Conservation (phyloP, 345 rosid species). For the Heritiera littoralis region DNA sequence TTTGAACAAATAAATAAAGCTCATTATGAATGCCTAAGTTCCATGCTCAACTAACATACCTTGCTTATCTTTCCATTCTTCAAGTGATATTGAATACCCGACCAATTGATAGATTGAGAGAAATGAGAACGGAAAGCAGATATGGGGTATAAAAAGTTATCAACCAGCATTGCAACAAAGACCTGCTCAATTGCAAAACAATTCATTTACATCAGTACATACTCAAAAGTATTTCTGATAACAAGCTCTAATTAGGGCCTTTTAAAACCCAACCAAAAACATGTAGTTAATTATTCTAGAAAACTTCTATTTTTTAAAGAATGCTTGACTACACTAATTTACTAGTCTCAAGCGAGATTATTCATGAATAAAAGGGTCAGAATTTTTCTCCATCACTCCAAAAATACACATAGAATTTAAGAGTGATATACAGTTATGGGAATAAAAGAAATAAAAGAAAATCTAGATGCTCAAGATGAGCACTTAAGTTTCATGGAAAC, state of each 20-base stretch:
- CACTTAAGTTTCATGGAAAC: neutral
- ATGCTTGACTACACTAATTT: neutral
- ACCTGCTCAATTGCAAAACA: slow-evolving; percentile 50
- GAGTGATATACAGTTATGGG: neutral
- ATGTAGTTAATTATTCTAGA: neutral
- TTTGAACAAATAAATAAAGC: neutral
- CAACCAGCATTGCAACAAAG: slow-evolving; percentile 83
- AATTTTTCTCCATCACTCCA: neutral
- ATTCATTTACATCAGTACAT: neutral
- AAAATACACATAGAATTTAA: neutral
- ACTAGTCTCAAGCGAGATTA: neutral
- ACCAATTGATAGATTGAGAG: slow-evolving; percentile 96
- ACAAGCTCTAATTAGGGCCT: neutral
- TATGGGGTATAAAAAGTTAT: slow-evolving; percentile 85
- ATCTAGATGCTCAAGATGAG: neutral
- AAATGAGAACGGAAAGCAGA: slow-evolving; percentile 92
- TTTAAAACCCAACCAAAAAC: neutral
- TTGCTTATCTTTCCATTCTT: slow-evolving; percentile 83
- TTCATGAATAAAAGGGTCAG: neutral
- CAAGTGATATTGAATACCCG: slow-evolving; percentile 87
- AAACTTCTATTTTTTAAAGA: no score
- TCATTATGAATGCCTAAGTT: neutral
- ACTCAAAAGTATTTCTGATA: neutral
- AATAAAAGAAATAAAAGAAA: neutral
- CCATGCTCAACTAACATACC: slow-evolving; percentile 40